Evolutionary conservation across 2,329 filamentous ascomycete species (phyloP).

Genomic region (Aspergillus hiratsukae): DNA sequence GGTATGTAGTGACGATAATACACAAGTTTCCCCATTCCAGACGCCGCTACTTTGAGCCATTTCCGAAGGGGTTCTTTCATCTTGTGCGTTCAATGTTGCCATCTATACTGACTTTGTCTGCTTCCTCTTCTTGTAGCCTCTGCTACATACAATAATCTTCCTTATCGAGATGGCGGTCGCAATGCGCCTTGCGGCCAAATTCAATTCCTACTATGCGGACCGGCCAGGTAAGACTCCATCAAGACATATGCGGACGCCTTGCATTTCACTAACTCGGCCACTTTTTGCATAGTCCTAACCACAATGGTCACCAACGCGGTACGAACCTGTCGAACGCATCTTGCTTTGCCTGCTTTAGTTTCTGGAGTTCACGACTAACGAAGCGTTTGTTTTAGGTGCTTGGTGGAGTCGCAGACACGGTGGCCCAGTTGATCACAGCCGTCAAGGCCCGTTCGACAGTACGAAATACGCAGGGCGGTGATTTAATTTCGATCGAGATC

Average conservation of each 20-base stretch:
- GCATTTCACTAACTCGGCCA: slow-evolving; percentile 14
- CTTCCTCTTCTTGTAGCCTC: slow-evolving; percentile 56
- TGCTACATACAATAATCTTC: slow-evolving; percentile 80
- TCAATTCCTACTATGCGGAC: slow-evolving; percentile 90
- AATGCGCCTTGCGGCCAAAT: slow-evolving; percentile 75
- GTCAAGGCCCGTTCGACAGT: slow-evolving; percentile 60
- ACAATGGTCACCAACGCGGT: slow-evolving; percentile 99
- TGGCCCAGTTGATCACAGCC: slow-evolving; percentile 87
- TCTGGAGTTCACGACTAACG: slow-evolving; percentile 4
- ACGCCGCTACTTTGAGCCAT: neutral
- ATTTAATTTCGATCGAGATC: slow-evolving; percentile 79
- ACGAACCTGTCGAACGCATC: slow-evolving; percentile 28
- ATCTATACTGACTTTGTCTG: slow-evolving; percentile 6
- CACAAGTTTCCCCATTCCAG: neutral
- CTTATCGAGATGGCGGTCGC: slow-evolving; percentile 84
- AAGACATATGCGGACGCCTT: neutral
- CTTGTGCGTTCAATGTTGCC: neutral
- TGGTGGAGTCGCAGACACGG: slow-evolving; percentile 91
- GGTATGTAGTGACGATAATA: slow-evolving; percentile 25
- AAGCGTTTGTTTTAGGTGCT: slow-evolving; percentile 54
- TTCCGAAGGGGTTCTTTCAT: neutral
- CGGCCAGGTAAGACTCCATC: slow-evolving; percentile 62
- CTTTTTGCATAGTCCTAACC: slow-evolving; percentile 65
- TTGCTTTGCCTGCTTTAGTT: neutral
- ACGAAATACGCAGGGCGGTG: slow-evolving; percentile 54